phyloP scores from a whole-genome alignment of 2,329 filamentous ascomycete genomes.

The Fusarium sp. region DNA sequence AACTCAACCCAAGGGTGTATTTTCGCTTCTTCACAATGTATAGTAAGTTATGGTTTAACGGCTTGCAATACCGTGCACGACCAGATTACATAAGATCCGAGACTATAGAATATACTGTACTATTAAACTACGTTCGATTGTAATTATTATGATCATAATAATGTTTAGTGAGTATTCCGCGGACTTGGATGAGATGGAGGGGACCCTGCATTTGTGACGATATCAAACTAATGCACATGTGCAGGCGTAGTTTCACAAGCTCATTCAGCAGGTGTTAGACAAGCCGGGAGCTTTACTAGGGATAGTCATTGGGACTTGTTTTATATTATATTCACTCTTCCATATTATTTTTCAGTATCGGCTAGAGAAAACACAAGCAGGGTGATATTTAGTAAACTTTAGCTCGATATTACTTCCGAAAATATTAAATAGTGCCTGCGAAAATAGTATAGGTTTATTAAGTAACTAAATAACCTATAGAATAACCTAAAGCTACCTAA shows the following conservation, averaged over 20 bases:
- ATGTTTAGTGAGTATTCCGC: no score
- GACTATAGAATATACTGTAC: not conserved
- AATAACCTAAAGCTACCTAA: no score
- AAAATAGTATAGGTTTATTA: no score
- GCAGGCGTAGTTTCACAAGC: not conserved
- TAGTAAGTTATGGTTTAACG: no score
- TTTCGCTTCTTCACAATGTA: not conserved
- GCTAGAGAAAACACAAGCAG: conserved; percentile 16
- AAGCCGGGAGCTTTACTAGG: not conserved
- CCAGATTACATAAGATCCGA: not conserved
- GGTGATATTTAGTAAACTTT: conserved; percentile 15
- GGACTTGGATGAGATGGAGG: conserved; percentile 12
- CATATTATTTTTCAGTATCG: conserved; percentile 10
- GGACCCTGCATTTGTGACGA: conserved; percentile 29
- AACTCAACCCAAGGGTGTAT: not conserved
- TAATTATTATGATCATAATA: not conserved
- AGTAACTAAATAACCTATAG: no score
- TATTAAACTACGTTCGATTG: not conserved
- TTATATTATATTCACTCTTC: not conserved
- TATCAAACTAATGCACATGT: conserved; percentile 17
- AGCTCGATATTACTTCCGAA: not conserved
- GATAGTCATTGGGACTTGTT: not conserved
- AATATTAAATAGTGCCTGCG: no score
- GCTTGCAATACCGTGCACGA: not conserved
- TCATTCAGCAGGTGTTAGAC: conserved; percentile 8